Evolutionary conservation across 1,284 basidiomycete species (phyloP), one percentile per base, ranked within the genome.

Genomic region (Rhodotorula sp.): DNA sequence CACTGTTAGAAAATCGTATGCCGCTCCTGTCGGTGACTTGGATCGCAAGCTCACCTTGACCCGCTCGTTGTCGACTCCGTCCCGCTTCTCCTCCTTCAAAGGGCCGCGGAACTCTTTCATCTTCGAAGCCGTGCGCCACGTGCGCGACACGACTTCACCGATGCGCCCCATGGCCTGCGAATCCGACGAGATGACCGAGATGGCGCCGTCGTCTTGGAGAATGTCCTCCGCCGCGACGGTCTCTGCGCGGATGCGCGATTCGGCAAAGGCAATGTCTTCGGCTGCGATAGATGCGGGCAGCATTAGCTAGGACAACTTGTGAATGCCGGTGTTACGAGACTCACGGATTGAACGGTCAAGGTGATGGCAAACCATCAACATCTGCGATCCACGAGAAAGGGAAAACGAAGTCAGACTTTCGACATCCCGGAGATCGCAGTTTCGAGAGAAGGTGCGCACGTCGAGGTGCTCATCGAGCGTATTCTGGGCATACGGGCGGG

Each of bases 191-290:
- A 98, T 97, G 88, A 98, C 97, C 5, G 92, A 79, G 62, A 99
- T 97, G 2, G 95, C 94, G 2, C 97, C 97, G 0, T 83, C 86
- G 80, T 99, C 95, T 70, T 99, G 95, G 54, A 99, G 83, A 26
- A 99, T 90, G 79, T 99, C 97, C 80, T 99, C 97, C 0, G 97
- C 97, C 0, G 95, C 97, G 56, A 99, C 90, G 0, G 95, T 99
- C 83, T 99, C 95, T 2, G 88, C 93, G 34, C 95, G 88, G 75
- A 99, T 99, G 61, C 97, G 90, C 18, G 95, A 98, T 78, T 99
- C 95, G 12, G 97, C 95, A 80, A 99, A 99, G 0, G 92, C 88
- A 58, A 98, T 86, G 79, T 99, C 97, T 83, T 99, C 95, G 0
- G 75, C 73, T 75, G 62, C 48, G 89, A 87, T 73, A 18, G 7